Conservation (phyloP, 495 filamentous ascomycete genomes). For the Hypomontagnella monticulosa region DNA sequence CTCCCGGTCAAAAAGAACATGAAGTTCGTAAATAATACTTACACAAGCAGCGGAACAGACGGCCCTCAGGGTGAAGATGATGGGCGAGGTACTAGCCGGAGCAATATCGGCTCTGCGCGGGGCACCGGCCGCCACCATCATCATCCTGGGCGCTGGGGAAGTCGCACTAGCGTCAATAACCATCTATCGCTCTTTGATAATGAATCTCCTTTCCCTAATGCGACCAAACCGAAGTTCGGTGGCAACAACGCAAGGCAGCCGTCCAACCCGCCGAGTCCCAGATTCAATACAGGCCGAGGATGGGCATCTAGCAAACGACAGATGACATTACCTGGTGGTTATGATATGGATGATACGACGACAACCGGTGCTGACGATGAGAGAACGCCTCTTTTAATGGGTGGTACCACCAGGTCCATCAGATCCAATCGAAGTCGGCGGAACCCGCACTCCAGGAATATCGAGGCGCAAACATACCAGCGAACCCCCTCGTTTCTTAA, state of each 20-base stretch:
- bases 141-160: constrained; percentile 69
- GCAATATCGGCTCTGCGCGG: constrained; percentile 69
- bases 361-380: constrained; percentile 85
- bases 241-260: constrained; percentile 62
- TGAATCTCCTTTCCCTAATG: constrained; percentile 72
- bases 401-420: constrained; percentile 60
- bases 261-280: constrained; percentile 68
- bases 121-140: constrained; percentile 78
- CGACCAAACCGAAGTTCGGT: constrained; percentile 49
- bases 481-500: constrained; percentile 69
- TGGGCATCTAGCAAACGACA: constrained; percentile 47
- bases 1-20: constrained; percentile 89
- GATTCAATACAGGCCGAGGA: constrained; percentile 44
- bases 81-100: constrained; percentile 66
- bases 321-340: constrained; percentile 52
- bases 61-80: constrained; percentile 69
- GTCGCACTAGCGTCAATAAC: constrained; percentile 68
- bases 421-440: constrained; percentile 70
- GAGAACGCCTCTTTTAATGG: constrained; percentile 77
- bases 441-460: constrained; percentile 67
- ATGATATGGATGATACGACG: constrained; percentile 61
- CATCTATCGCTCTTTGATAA: constrained; percentile 79
- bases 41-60: constrained; percentile 69
- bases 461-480: constrained; percentile 77
- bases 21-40: constrained; percentile 96